Evolutionary conservation across 495 filamentous ascomycete species (phyloP).

Genomic region (Bathelium albidoporum): DNA sequence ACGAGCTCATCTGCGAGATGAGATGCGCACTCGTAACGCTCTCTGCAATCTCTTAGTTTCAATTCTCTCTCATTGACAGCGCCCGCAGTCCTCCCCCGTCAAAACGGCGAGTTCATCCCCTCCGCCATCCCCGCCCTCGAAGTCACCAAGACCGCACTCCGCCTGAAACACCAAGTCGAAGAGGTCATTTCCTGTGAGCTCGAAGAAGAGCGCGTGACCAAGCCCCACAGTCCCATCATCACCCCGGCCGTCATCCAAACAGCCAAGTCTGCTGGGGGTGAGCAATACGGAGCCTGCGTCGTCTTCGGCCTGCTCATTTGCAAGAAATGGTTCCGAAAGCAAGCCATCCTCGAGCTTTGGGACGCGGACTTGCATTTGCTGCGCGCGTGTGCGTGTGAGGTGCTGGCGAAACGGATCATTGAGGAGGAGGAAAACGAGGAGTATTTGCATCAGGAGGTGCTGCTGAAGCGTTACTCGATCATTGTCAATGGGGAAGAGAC

Average conservation of each 20-base stretch:
- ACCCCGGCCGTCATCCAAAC: conserved; percentile 67
- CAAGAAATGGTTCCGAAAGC: conserved; percentile 80
- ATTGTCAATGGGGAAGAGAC: conserved; percentile 60
- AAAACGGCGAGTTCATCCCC: conserved; percentile 34
- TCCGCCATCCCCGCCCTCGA: conserved; percentile 56
- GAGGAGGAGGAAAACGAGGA: conserved; percentile 67
- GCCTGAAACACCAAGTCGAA: conserved; percentile 85
- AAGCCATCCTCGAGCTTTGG: conserved; percentile 75
- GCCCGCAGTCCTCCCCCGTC: conserved; percentile 50
- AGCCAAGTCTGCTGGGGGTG: conserved; percentile 67
- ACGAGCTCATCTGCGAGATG: conserved; percentile 28
- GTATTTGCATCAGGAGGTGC: conserved; percentile 65
- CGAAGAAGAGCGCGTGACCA: conserved; percentile 57
- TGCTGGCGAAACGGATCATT: conserved; percentile 91
- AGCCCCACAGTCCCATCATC: conserved; percentile 73
- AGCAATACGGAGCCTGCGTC: conserved; percentile 65
- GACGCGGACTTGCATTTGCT: conserved; percentile 75
- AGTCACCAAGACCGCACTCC: conserved; percentile 79
- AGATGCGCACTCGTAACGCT: conserved; percentile 6
- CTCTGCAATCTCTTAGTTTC: not conserved
- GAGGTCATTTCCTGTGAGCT: conserved; percentile 81
- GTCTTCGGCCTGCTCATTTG: conserved; percentile 81
- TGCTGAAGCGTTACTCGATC: conserved; percentile 89
- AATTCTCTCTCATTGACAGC: not conserved
- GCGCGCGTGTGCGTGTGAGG: conserved; percentile 77